phyloP scores from a whole-genome alignment of 352 stramenopile species.

The Phytophthora sojae region DNA sequence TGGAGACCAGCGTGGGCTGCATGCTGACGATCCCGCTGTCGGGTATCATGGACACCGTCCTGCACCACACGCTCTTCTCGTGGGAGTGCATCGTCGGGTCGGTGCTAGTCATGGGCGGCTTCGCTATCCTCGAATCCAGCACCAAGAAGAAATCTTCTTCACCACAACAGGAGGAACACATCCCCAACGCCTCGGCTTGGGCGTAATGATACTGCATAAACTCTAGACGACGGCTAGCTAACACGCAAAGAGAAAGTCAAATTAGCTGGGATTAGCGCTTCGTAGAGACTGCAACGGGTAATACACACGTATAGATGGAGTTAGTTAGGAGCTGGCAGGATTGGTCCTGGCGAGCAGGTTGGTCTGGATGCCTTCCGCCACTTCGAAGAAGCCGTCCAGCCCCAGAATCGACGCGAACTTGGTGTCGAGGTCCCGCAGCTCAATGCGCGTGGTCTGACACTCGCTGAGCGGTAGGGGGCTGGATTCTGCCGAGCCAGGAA shows the following conservation, averaged over 20 bases:
- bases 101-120: constrained; percentile 58
- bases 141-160: constrained; percentile 25
- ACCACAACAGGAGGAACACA: constrained; percentile 7
- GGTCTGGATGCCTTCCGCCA: constrained; percentile 40
- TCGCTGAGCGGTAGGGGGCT: constrained; percentile 27
- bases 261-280: not conserved
- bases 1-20: constrained; percentile 69
- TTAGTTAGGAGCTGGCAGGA: constrained; percentile 12
- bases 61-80: constrained; percentile 58
- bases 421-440: constrained; percentile 38
- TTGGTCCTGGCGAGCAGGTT: constrained; percentile 25
- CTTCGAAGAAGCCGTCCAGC: constrained; percentile 46
- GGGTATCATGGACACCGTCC: constrained; percentile 49
- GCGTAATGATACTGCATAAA: constrained; percentile 12
- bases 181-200: constrained; percentile 23
- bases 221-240: not conserved
- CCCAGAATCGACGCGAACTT: constrained; percentile 38
- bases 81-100: constrained; percentile 58
- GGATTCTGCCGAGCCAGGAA: constrained; percentile 1
- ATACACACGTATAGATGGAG: too few relatives aligned
- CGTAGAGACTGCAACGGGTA: too few relatives aligned
- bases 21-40: constrained; percentile 71
- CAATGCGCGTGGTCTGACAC: constrained; percentile 34
- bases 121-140: constrained; percentile 52
- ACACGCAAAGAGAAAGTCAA: not conserved